phyloP scores from a whole-genome alignment of 352 stramenopile species.

The Pythium grandisporangium region DNA sequence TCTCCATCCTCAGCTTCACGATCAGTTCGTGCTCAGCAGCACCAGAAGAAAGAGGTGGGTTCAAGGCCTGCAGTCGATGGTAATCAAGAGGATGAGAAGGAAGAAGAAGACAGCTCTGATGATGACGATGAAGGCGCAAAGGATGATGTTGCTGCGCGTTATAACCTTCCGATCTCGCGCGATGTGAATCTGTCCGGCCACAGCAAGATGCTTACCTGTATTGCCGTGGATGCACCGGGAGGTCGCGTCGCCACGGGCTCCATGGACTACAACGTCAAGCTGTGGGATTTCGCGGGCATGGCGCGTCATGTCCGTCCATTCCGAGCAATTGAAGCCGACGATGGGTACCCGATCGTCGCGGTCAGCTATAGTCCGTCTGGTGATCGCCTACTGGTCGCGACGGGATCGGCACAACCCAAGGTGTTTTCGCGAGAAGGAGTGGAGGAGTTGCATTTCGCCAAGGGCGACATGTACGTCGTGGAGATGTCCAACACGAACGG shows the following conservation, averaged over 20 bases:
- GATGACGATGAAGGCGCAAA: constrained; percentile 22
- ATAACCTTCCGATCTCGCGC: constrained; percentile 63
- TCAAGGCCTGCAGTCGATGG: background rate
- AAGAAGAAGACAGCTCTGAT: constrained; percentile 10
- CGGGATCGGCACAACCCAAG: constrained; percentile 66
- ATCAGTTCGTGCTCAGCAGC: too few relatives aligned
- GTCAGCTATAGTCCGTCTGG: constrained; percentile 77
- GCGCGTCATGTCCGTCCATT: constrained; percentile 71
- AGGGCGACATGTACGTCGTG: constrained; percentile 82
- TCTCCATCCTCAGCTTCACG: too few relatives aligned
- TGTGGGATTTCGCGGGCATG: constrained; percentile 86
- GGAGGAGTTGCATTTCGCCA: constrained; percentile 70
- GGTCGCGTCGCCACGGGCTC: constrained; percentile 65
- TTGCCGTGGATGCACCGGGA: constrained; percentile 60
- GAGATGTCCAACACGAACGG: constrained; percentile 82
- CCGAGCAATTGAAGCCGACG: constrained; percentile 69
- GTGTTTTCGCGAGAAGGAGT: constrained; percentile 71
- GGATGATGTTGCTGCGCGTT: constrained; percentile 51
- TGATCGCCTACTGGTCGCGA: constrained; percentile 61
- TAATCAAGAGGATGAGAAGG: background rate
- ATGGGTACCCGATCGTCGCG: constrained; percentile 67
- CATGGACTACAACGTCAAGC: constrained; percentile 79
- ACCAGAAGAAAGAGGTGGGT: background rate
- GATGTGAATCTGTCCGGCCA: constrained; percentile 53
- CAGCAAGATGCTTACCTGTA: constrained; percentile 49